phyloP scores from a whole-genome alignment of 345 rosid genomes.

The Linum tenue region DNA sequence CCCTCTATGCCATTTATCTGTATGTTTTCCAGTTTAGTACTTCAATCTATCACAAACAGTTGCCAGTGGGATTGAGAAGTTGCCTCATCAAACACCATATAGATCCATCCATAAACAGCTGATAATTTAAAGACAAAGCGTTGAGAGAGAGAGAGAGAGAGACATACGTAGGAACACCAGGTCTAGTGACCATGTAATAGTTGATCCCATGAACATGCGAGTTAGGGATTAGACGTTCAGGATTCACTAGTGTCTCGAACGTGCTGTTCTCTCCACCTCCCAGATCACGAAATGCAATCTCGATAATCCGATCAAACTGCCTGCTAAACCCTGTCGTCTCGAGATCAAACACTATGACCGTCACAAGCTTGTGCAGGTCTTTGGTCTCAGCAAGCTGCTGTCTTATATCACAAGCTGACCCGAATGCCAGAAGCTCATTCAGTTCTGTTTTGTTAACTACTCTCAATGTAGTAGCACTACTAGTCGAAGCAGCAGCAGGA shows the following conservation, averaged over 20 bases:
- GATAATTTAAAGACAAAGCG: too few relatives aligned
- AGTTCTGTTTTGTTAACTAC: too few relatives aligned
- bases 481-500: too few relatives aligned
- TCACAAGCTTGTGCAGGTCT: conserved; percentile 45
- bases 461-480: too few relatives aligned
- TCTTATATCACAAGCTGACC: conserved; percentile 24
- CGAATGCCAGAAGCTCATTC: too few relatives aligned
- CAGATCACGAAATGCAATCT: conserved; percentile 76
- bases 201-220: conserved; percentile 53
- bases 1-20: too few relatives aligned
- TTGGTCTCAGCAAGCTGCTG: conserved; percentile 40
- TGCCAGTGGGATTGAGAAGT: too few relatives aligned
- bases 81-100: too few relatives aligned
- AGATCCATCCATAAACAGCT: too few relatives aligned
- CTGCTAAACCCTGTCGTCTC: conserved; percentile 79
- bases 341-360: conserved; percentile 52
- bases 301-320: conserved; percentile 47
- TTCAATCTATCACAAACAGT: too few relatives aligned
- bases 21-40: too few relatives aligned
- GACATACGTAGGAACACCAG: conserved; percentile 74
- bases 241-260: conserved; percentile 75
- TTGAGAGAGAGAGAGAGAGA: too few relatives aligned
- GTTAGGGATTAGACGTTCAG: conserved; percentile 41
- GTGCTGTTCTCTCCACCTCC: conserved; percentile 80
- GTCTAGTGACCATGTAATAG: conserved; percentile 59